Base-by-base conservation (phyloP, 768 basidiomycete genomes). In the Boletus rubropictus region DNA sequence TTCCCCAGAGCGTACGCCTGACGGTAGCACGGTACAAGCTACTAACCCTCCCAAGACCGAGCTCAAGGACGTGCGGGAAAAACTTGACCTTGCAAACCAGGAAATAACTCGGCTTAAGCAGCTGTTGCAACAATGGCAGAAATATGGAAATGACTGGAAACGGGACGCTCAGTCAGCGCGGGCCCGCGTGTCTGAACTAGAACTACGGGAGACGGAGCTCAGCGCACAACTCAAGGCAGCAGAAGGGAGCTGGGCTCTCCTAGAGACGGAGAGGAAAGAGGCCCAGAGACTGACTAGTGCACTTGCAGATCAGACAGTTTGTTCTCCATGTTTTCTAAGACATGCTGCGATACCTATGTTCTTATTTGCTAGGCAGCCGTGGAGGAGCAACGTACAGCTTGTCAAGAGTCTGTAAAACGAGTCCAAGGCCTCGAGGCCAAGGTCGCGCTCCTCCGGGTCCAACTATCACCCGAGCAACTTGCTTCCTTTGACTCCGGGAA, bases 141-240 rank as follows among this genome's bases (percentile, higher is more conserved):
- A 46, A 44, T 62, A 62, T 14, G 61, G 52, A 29, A 49, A 28
- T 12, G 51, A 63, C 2, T 58, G 61, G 55, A 63, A 63, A 42
- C 53, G 50, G 7, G 56, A 55, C 11, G 51, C 61, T 32, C 55
- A 58, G 32, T 17, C 24, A 35, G 46, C 51, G n/a, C 49, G 48
- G 12, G 15, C 4, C 22, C 55, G 60, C 22, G 32, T 17, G 21
- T 41, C 42, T 18, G 55, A 52, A 44, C 39, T 57, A 24, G 48
- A 52, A 10, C 31, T 21, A 22, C 52, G 48, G 14, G 52, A 51
- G 10, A n/a, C 7, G 15, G 50, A 49, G 7, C 50, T 54, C 48
- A 49, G 5, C 5, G 39, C 36, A 28, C 39, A 54, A 27, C 7
- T 52, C 8, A 45, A 60, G 31, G 32, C 31, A 28, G 45, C 44